Percentiles rank a stretch among this genome's conserved stretches.
phyloP scores from a whole-genome alignment of 805 yeast genomes.

The Barnettozyma botsteinii region DNA sequence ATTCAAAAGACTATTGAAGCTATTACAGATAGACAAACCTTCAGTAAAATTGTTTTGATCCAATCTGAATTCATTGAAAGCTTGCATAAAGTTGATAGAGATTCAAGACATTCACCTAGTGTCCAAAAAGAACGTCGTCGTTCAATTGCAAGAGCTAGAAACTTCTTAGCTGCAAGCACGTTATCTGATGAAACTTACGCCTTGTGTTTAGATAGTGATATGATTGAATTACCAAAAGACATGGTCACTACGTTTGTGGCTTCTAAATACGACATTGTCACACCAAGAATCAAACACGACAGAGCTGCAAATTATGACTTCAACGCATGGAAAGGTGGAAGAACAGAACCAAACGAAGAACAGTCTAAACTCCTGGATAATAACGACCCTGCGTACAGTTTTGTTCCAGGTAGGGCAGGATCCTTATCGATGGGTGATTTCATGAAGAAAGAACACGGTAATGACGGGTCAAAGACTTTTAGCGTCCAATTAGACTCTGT shows the following conservation, averaged over 20 bases:
- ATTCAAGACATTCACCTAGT: constrained; percentile 12
- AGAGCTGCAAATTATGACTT: constrained; percentile 28
- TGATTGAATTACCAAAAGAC: constrained; percentile 22
- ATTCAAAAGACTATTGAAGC: constrained; percentile 9
- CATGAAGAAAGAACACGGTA: constrained; percentile 5
- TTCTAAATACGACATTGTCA: constrained; percentile 27
- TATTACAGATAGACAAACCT: constrained; percentile 3
- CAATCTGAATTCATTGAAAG: constrained; percentile 21
- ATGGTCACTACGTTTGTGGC: constrained; percentile 22
- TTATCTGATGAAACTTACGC: constrained; percentile 26
- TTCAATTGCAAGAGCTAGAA: constrained; percentile 25
- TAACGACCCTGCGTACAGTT: constrained; percentile 19
- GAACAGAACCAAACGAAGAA: constrained; percentile 24
- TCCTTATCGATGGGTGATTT: constrained; percentile 22
- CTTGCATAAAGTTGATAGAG: constrained; percentile 12
- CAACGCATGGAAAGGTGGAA: constrained; percentile 32
- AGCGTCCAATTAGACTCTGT: constrained; percentile 38
- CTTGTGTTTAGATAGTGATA: constrained; percentile 30
- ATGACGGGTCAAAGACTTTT: constrained; percentile 9
- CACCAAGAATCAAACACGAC: constrained; percentile 27
- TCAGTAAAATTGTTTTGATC: constrained; percentile 9
- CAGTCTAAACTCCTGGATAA: constrained; percentile 14
- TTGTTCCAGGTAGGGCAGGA: constrained; percentile 24
- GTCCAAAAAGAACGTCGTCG: constrained; percentile 26
- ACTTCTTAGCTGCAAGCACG: constrained; percentile 23